Evolutionary conservation across 208 protist genomes (phyloP).

Genomic region (Wallacemonas sp.): DNA sequence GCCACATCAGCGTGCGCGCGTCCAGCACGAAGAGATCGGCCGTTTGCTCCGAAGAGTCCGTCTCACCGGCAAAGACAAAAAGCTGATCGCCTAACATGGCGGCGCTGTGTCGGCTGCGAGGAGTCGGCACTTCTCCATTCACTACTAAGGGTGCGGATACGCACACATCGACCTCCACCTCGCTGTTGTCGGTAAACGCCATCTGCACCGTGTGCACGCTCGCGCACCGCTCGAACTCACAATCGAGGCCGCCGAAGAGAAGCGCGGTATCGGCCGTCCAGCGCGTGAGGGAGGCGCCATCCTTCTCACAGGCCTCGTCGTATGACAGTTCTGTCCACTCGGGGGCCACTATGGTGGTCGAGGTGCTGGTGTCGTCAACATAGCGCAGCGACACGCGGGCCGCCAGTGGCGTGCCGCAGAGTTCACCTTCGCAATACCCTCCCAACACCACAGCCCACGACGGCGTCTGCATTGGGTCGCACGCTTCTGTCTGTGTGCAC

Average conservation of each 20-base stretch:
- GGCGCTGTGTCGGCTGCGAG: constrained; percentile 54
- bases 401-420: constrained; percentile 34
- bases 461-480: too few species aligned
- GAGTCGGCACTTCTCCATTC: constrained; percentile 39
- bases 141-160: constrained; percentile 21
- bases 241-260: constrained; percentile 77
- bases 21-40: constrained; percentile 47
- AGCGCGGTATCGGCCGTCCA: constrained; percentile 30
- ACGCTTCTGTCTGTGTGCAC: too few species aligned
- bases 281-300: constrained; percentile 51
- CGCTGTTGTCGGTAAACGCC: neutral
- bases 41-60: constrained; percentile 44
- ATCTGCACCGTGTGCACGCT: constrained; percentile 22
- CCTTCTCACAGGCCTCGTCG: constrained; percentile 41
- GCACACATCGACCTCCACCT: constrained; percentile 3
- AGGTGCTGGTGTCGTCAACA: neutral
- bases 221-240: constrained; percentile 38
- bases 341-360: constrained; percentile 22
- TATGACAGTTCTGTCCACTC: constrained; percentile 32
- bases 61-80: constrained; percentile 70
- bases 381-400: constrained; percentile 15
- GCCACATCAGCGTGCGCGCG: constrained; percentile 41
- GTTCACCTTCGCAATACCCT: constrained; percentile 62
- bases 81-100: constrained; percentile 29
- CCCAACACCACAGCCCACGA: constrained; percentile 56